Conservation (phyloP, 2,329 filamentous ascomycete species). For the Cladobotryum mycophilum region DNA sequence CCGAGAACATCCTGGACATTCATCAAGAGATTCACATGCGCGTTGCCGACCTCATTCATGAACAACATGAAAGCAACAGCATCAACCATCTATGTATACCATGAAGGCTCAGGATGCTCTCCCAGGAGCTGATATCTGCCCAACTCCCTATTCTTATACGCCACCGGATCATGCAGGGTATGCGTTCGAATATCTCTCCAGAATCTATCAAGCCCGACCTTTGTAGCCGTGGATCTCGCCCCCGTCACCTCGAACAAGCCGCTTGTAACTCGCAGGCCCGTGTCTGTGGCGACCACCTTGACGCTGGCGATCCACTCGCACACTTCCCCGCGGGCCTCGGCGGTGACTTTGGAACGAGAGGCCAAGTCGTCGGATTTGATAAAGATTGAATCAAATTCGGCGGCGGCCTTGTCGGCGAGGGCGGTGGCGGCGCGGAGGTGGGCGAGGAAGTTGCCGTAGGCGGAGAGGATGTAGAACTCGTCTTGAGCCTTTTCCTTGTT, state of each 20-base stretch:
- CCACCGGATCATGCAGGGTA: constrained; percentile 59
- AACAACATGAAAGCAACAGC: too few relatives aligned
- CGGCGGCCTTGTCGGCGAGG: constrained; percentile 50
- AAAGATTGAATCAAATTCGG: constrained; percentile 43
- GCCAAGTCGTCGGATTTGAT: constrained; percentile 27
- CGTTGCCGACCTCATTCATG: too few relatives aligned
- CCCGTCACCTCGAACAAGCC: constrained; percentile 61
- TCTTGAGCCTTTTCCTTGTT: constrained; percentile 52
- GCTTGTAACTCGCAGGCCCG: constrained; percentile 48
- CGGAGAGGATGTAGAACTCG: constrained; percentile 59
- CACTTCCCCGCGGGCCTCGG: constrained; percentile 49
- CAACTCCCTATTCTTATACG: constrained; percentile 59
- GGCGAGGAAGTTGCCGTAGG: constrained; percentile 58
- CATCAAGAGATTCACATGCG: too few relatives aligned
- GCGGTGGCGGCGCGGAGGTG: constrained; percentile 55
- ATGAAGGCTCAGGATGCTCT: constrained; percentile 52
- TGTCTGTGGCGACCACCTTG: constrained; percentile 59
- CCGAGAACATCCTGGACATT: too few relatives aligned
- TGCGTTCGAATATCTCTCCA: constrained; percentile 63
- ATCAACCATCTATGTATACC: constrained; percentile 46
- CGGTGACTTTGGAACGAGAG: constrained; percentile 40
- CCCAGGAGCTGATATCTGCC: constrained; percentile 50
- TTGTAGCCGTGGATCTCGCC: constrained; percentile 49
- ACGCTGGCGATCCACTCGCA: constrained; percentile 57
- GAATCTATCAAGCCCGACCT: constrained; percentile 57